Conservation (phyloP, 495 filamentous ascomycete genomes). For the Penicillium roqueforti region DNA sequence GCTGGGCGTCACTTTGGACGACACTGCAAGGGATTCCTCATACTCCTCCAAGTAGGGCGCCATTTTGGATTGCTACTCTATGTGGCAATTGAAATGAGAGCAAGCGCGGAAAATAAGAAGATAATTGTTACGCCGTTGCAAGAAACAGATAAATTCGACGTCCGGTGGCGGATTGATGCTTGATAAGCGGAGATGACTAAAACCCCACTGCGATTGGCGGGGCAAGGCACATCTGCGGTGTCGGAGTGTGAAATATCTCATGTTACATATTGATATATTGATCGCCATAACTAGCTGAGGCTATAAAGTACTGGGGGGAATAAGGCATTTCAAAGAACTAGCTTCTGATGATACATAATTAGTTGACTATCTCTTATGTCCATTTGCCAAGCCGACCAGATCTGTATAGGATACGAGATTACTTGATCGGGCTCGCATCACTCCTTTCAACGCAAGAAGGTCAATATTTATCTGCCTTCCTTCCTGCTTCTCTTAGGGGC, state of each 20-base stretch:
- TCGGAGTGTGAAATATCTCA: slow-evolving; percentile 15
- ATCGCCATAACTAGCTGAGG: neutral
- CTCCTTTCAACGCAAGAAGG: slow-evolving; percentile 29
- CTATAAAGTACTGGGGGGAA: neutral
- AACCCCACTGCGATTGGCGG: slow-evolving; percentile 33
- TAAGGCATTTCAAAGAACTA: neutral
- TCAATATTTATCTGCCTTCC: slow-evolving; percentile 27
- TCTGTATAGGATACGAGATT: slow-evolving; percentile 21
- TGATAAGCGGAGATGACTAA: slow-evolving; percentile 46
- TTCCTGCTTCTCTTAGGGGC: slow-evolving; percentile 21
- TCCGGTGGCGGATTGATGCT: slow-evolving; percentile 30
- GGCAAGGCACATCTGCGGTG: slow-evolving; percentile 21
- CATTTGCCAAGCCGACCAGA: slow-evolving; percentile 55
- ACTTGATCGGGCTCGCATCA: slow-evolving; percentile 21
- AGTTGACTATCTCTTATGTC: neutral
- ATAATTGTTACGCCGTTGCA: neutral
- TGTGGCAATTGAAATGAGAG: neutral
- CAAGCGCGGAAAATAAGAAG: neutral
- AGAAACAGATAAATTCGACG: slow-evolving; percentile 16
- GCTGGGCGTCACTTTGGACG: slow-evolving; percentile 65
- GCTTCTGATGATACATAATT: neutral
- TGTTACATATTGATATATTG: neutral
- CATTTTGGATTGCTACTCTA: slow-evolving; percentile 38
- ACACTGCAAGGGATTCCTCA: slow-evolving; percentile 61
- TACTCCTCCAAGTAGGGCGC: slow-evolving; percentile 69